Conservation (phyloP, 2,329 filamentous ascomycete genomes). For the Biscogniauxia mediterranea region DNA sequence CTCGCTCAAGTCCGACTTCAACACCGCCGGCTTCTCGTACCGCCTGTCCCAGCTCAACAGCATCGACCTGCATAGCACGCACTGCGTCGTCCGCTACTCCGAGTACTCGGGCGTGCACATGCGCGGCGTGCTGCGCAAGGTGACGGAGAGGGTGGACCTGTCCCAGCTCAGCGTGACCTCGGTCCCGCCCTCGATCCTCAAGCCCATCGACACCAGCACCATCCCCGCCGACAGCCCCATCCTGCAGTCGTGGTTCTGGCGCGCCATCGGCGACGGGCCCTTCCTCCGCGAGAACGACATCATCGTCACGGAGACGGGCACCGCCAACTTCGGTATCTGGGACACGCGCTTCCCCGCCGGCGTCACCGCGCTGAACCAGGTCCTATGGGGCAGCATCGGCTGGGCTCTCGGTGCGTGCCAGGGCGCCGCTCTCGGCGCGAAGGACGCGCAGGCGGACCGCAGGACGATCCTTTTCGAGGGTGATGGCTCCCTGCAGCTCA, state of each 20-base stretch:
- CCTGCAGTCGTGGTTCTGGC: slow-evolving; percentile 76
- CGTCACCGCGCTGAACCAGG: slow-evolving; percentile 80
- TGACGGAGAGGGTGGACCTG: slow-evolving; percentile 60
- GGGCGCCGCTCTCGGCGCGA: slow-evolving; percentile 70
- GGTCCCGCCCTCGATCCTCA: slow-evolving; percentile 49
- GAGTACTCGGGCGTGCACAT: slow-evolving; percentile 77
- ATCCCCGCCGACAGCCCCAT: slow-evolving; percentile 44
- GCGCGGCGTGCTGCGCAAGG: slow-evolving; percentile 72
- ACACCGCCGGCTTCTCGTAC: slow-evolving; percentile 81
- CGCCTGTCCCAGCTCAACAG: slow-evolving; percentile 72
- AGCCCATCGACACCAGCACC: slow-evolving; percentile 39
- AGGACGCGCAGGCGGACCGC: slow-evolving; percentile 55
- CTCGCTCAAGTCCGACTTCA: slow-evolving; percentile 69
- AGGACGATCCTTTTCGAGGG: slow-evolving; percentile 85
- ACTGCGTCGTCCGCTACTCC: slow-evolving; percentile 72
- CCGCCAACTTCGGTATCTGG: slow-evolving; percentile 84
- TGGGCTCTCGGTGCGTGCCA: slow-evolving; percentile 60
- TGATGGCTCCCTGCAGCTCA: slow-evolving; percentile 83
- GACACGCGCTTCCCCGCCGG: slow-evolving; percentile 74
- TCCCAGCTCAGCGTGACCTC: slow-evolving; percentile 55
- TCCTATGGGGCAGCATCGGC: slow-evolving; percentile 68
- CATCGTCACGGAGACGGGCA: slow-evolving; percentile 84
- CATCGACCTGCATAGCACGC: slow-evolving; percentile 77
- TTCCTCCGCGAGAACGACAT: slow-evolving; percentile 74
- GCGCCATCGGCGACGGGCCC: slow-evolving; percentile 57